Conservation (phyloP, 2,329 filamentous ascomycete genomes). For the Aspergillus arachidicola region DNA sequence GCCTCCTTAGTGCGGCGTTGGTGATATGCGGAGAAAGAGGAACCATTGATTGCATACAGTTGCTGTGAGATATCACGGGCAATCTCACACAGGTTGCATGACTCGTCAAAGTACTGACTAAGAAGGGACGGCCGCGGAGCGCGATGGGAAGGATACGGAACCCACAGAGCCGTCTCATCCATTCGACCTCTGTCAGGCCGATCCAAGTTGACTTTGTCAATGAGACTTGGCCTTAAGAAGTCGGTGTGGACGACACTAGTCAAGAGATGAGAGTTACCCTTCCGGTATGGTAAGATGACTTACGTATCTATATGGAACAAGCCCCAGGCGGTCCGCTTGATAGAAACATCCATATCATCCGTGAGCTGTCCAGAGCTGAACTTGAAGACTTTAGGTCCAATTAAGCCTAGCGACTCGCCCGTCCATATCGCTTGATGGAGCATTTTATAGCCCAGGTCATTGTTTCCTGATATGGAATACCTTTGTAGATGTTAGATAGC, state of each 20-base stretch:
- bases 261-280: not conserved
- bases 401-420: constrained; percentile 35
- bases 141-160: constrained; percentile 37
- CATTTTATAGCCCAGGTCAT: constrained; percentile 41
- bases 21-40: constrained; percentile 9
- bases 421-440: constrained; percentile 40
- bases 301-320: constrained; percentile 44
- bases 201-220: constrained; percentile 37
- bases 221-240: constrained; percentile 38
- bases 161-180: constrained; percentile 30
- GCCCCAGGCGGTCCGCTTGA: constrained; percentile 39
- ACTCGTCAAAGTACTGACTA: constrained; percentile 37
- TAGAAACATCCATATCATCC: constrained; percentile 34
- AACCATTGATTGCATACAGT: constrained; percentile 30
- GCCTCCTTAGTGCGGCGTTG: constrained; percentile 28
- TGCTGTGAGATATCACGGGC: constrained; percentile 38
- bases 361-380: constrained; percentile 27
- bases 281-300: constrained; percentile 12
- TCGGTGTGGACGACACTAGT: constrained; percentile 37
- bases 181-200: constrained; percentile 18
- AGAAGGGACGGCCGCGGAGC: constrained; percentile 29
- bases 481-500: constrained; percentile 18
- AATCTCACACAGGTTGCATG: constrained; percentile 38
- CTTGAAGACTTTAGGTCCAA: constrained; percentile 27
- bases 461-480: constrained; percentile 39